Evolutionary conservation across 169 alveolate genomes (phyloP).

Genomic region (Amoebophrya sp.): DNA sequence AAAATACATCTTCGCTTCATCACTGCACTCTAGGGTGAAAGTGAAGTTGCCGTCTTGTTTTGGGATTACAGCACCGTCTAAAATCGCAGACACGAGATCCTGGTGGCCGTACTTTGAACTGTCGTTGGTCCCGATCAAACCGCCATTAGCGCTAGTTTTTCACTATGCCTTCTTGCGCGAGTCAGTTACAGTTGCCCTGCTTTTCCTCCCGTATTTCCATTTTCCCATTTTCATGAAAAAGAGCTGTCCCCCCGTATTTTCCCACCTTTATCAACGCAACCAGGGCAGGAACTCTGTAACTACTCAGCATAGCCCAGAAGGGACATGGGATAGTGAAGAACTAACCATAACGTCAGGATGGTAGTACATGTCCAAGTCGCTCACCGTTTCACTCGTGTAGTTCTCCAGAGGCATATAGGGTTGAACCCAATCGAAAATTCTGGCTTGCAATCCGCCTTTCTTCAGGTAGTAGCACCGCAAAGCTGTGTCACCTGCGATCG

Average conservation of each 20-base stretch:
- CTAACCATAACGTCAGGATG: too few relatives aligned
- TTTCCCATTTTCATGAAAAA: too few relatives aligned
- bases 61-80: background rate
- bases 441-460: background rate
- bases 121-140: background rate
- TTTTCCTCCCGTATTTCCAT: too few relatives aligned
- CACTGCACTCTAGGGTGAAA: background rate
- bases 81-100: slow-evolving; percentile 19
- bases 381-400: background rate
- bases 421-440: background rate
- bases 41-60: background rate
- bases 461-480: background rate
- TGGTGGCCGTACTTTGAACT: background rate
- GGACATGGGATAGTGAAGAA: too few relatives aligned
- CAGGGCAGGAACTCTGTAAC: too few relatives aligned
- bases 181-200: too few relatives aligned
- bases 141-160: too few relatives aligned
- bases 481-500: background rate
- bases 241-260: too few relatives aligned
- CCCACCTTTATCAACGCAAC: too few relatives aligned
- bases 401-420: background rate
- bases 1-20: background rate
- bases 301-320: too few relatives aligned
- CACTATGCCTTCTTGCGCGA: too few relatives aligned
- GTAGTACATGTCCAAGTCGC: background rate